A percentile compares a stretch with the other conserved stretches of the same genome.
Evolutionary conservation across 495 filamentous ascomycete species (phyloP).

Genomic region (Trichocladium antarcticum): DNA sequence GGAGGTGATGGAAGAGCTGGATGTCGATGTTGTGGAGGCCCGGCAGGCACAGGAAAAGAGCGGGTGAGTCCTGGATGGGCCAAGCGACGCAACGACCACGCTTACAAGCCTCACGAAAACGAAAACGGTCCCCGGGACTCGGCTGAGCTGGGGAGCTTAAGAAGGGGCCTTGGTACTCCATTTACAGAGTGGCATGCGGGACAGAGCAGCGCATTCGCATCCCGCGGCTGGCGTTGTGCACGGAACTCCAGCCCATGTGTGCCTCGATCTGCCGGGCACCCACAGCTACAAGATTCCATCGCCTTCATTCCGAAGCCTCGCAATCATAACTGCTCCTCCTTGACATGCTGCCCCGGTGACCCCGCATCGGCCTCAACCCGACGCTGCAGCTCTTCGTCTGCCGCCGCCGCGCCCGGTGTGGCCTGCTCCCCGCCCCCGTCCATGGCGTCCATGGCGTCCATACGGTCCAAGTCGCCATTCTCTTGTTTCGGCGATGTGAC

Average conservation of each 20-base stretch:
- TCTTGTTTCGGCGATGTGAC: background rate
- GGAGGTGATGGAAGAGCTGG: constrained; percentile 77
- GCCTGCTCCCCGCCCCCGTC: constrained; percentile 6
- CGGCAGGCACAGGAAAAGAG: constrained; percentile 1
- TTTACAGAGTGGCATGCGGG: too few relatives aligned
- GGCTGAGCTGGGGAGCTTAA: too few relatives aligned
- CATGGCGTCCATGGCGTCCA: constrained; percentile 3
- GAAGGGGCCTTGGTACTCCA: too few relatives aligned
- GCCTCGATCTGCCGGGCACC: background rate
- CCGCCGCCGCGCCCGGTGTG: constrained; percentile 5
- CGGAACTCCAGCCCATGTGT: too few relatives aligned
- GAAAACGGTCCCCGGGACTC: too few relatives aligned
- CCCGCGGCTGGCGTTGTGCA: too few relatives aligned
- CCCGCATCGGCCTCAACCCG: constrained; percentile 14
- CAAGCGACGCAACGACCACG: too few relatives aligned
- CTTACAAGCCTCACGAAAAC: too few relatives aligned
- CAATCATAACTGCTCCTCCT: constrained; percentile 15
- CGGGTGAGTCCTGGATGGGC: background rate
- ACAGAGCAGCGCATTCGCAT: too few relatives aligned
- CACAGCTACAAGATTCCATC: background rate
- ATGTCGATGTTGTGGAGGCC: constrained; percentile 61
- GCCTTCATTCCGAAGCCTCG: background rate
- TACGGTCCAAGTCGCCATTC: background rate
- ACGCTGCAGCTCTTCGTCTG: constrained; percentile 21
- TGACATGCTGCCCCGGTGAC: constrained; percentile 16